phyloP scores from a whole-genome alignment of 352 stramenopile species.

The Phytophthora boehmeriae region DNA sequence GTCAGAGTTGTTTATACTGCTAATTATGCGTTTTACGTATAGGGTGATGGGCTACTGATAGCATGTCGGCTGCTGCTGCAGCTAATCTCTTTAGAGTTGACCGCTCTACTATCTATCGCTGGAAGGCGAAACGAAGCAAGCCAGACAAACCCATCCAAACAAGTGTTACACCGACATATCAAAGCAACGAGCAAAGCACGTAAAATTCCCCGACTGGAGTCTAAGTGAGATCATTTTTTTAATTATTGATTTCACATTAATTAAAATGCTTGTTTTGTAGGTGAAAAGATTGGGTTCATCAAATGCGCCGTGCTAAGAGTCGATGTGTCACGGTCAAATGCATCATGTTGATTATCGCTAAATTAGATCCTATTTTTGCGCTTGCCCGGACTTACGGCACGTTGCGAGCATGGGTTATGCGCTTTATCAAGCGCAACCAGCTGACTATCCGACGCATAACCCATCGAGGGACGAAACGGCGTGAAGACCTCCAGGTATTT shows the following conservation, averaged over 20 bases:
- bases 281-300: conserved; percentile 3
- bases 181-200: no score
- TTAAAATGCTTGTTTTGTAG: no score
- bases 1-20: no score
- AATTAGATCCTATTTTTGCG: conserved; percentile 1
- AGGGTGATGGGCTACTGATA: no score
- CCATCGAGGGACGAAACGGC: background rate
- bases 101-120: no score
- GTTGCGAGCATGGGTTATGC: background rate
- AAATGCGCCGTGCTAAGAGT: conserved; percentile 3
- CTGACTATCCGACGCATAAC: conserved; percentile 10
- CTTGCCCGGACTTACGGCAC: background rate
- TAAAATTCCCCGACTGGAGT: no score
- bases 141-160: no score
- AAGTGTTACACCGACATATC: no score
- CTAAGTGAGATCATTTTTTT: conserved; percentile 2
- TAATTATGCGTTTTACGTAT: no score
- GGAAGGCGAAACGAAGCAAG: no score
- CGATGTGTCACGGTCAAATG: conserved; percentile 8
- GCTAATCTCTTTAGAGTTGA: no score
- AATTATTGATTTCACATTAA: background rate
- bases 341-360: conserved; percentile 12
- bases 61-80: no score
- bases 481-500: conserved; percentile 6
- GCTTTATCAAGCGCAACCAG: conserved; percentile 11